Conservation (phyloP, 768 basidiomycete genomes). For the Pleurotus eryngii region DNA sequence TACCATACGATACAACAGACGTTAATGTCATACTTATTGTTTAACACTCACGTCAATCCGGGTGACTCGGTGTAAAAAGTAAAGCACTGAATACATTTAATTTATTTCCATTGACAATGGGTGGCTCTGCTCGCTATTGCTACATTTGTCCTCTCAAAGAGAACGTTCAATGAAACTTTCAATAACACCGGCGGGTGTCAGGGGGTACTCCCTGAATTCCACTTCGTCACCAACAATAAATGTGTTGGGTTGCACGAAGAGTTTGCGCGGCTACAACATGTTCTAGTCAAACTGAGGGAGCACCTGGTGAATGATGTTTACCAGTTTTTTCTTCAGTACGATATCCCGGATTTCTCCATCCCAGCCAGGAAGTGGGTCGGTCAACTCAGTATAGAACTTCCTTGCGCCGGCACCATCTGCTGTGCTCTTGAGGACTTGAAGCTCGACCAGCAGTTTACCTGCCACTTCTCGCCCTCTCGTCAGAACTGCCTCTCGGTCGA, state of each 20-base stretch:
- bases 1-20: constrained; percentile 9
- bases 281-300: not conserved
- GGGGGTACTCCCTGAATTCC: constrained; percentile 73
- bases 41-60: not conserved
- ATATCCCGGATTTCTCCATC: constrained; percentile 72
- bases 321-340: constrained; percentile 77
- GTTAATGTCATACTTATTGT: constrained; percentile 2
- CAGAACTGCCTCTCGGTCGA: constrained; percentile 70
- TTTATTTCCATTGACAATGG: too few species aligned
- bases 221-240: constrained; percentile 65
- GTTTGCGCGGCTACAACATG: constrained; percentile 67
- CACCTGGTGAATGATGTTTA: constrained; percentile 28
- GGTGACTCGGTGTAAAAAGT: too few species aligned
- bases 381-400: constrained; percentile 75
- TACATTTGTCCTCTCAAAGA: not conserved
- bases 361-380: constrained; percentile 70
- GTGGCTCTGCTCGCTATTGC: not conserved
- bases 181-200: constrained; percentile 70
- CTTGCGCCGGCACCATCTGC: constrained; percentile 82
- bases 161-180: constrained; percentile 76
- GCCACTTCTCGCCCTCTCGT: constrained; percentile 60
- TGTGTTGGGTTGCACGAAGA: constrained; percentile 84
- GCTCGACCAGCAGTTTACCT: constrained; percentile 72
- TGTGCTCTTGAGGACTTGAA: constrained; percentile 84
- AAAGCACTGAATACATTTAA: too few species aligned